Percentiles rank a stretch among this genome's conserved stretches.
phyloP scores from a whole-genome alignment of 805 yeast species.

The Ogataea ramenticola region DNA sequence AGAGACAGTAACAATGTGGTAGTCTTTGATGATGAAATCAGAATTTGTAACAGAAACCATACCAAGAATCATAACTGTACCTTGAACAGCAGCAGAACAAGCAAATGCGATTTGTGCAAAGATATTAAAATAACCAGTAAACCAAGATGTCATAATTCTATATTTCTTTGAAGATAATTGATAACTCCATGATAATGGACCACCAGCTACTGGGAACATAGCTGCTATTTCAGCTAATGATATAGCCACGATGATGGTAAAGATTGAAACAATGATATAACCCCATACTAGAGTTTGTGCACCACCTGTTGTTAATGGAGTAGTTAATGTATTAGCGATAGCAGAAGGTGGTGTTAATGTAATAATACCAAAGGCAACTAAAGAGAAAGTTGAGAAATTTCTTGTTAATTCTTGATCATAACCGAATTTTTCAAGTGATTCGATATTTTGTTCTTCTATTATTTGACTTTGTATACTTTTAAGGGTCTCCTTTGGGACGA shows the following conservation, averaged over 20 bases:
- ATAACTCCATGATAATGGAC: constrained; percentile 29
- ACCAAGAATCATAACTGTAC: constrained; percentile 15
- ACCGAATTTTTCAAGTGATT: constrained; percentile 14
- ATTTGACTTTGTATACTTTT: not conserved
- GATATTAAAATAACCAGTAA: constrained; percentile 24
- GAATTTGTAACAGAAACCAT: constrained; percentile 13
- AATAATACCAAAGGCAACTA: constrained; percentile 18
- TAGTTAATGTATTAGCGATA: constrained; percentile 17
- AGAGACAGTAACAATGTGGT: constrained; percentile 14
- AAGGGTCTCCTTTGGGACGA: no score
- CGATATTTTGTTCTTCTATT: not conserved
- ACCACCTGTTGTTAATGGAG: constrained; percentile 18
- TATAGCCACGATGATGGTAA: constrained; percentile 17
- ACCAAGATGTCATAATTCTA: constrained; percentile 23
- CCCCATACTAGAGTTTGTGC: constrained; percentile 22
- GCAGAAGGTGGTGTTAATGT: constrained; percentile 20
- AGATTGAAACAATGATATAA: constrained; percentile 17
- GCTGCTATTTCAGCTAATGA: constrained; percentile 27
- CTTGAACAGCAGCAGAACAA: constrained; percentile 19
- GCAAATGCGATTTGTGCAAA: constrained; percentile 21
- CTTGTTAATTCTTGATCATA: constrained; percentile 20
- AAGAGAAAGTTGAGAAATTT: constrained; percentile 15
- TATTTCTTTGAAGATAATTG: constrained; percentile 18
- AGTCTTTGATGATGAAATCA: constrained; percentile 8
- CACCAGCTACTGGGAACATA: constrained; percentile 28